Evolutionary conservation across 1,139 yeast genomes (phyloP), one percentile per base, ranked within the genome.

Genomic region (Taiozyma sp.): DNA sequence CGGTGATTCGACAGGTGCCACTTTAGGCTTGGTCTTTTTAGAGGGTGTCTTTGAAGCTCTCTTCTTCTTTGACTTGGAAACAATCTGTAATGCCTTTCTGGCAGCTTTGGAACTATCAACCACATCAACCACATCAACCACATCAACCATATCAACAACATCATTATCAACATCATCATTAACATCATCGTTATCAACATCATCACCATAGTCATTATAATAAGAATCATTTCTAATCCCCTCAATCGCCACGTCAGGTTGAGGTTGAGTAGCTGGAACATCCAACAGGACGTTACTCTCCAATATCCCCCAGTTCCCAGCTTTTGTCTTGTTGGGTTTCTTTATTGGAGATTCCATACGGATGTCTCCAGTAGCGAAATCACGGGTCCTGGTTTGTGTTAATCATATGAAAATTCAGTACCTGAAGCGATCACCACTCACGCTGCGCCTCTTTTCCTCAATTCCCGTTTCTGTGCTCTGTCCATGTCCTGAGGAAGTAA

Each of bases 401-500:
- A 19, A 19, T 19, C 19, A 19, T 19, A 19, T 19, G 19, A 19
- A 19, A 19, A 19, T 19, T 19, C 19, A 19, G 19, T 19, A 19
- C 2, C 19, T 19, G 19, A 19, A 19, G 19, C 2, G 19, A 19
- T 19, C 19, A 19, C 19, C 19, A 19, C 19, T 21, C 24, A 51
- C 50, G 57, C 63, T n/a, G 62, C 59, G 4, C 63, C 63, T 44
- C 63, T 43, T 19, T 50, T 51, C 29, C 63, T 37, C 35, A 47
- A 42, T 43, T 58, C 58, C 22, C 49, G 46, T 22, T 53, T 48
- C 24, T 40, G 34, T 3, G 52, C 51, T 43, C 62, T 49, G 40
- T 55, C 56, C 49, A 43, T 43, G 19, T 19, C 19, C 19, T 19
- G 19, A 19, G 19, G 19, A 19, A 19, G 19, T 19, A 19, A 19